These are phyloP conservation scores for Corinectria fuckeliana DNA, from an alignment of 2,329 filamentous ascomycete species.

Conservation along the genomic window DNA sequence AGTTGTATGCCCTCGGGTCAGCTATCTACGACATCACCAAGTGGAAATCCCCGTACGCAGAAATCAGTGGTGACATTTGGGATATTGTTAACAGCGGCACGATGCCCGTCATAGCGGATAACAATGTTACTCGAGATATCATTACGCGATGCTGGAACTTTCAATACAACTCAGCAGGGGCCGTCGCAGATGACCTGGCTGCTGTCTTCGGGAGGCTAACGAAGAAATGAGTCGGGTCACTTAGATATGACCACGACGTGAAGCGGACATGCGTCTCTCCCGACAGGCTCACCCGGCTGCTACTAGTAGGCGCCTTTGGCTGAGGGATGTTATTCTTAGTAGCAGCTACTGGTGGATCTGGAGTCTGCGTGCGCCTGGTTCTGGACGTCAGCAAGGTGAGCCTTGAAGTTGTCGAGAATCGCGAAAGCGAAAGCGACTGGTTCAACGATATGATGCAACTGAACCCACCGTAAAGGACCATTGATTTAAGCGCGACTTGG, in stretches of 20 bases:
- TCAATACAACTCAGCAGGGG: conserved; percentile 7
- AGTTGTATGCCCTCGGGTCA: conserved; percentile 14
- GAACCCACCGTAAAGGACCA: too few relatives aligned
- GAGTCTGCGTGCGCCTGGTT: too few relatives aligned
- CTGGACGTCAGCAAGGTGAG: neutral
- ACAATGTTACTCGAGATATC: conserved; percentile 9
- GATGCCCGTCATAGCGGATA: conserved; percentile 3
- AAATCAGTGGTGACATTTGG: conserved; percentile 8
- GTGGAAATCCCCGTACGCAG: conserved; percentile 11
- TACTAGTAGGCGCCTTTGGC: too few relatives aligned
- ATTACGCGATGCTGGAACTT: conserved; percentile 11
- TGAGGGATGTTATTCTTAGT: too few relatives aligned
- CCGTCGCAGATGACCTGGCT: conserved; percentile 3
- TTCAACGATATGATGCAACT: too few relatives aligned
- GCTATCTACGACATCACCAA: conserved; percentile 7
- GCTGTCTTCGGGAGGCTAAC: conserved; percentile 2
- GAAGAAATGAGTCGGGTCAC: neutral
- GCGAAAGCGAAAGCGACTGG: too few relatives aligned
- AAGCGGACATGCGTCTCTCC: neutral
- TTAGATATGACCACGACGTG: neutral
- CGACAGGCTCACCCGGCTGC: neutral
- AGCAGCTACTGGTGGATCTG: too few relatives aligned
- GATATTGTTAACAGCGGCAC: conserved; percentile 6
- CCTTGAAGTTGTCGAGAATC: neutral
- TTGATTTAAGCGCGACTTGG: too few relatives aligned